Conservation (phyloP, 768 basidiomycete genomes). For the Suillus discolor region DNA sequence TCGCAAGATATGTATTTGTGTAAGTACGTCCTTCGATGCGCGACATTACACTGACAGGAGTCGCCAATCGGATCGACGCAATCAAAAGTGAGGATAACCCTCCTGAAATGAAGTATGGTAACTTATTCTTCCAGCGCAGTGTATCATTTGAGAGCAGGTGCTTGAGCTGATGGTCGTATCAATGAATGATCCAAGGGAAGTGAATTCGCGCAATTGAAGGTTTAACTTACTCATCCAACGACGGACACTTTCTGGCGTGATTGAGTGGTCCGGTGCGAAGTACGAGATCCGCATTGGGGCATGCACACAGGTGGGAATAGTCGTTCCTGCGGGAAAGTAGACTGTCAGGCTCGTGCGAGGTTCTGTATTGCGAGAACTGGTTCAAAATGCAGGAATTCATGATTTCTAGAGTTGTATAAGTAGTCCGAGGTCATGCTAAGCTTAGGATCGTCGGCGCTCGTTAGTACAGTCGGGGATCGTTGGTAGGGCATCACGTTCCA, state of each 20-base stretch:
- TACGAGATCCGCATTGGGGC: slow-evolving; percentile 84
- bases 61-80: not conserved
- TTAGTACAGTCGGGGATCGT: no score
- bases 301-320: no score
- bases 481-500: no score
- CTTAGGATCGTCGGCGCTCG: no score
- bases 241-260: slow-evolving; percentile 76
- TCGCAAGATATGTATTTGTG: no score
- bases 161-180: slow-evolving; percentile 56
- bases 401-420: no score
- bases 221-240: slow-evolving; percentile 81
- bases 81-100: not conserved
- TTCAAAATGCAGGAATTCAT: no score
- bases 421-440: no score
- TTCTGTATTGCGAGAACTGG: no score
- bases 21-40: no score
- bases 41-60: not conserved
- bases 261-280: slow-evolving; percentile 95
- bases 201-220: not conserved
- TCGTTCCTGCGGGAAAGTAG: no score
- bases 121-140: slow-evolving; percentile 50
- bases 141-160: slow-evolving; percentile 76
- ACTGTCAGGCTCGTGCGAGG: no score
- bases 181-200: not conserved
- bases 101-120: not conserved